A percentile compares a stretch with the other conserved stretches of the same genome.
Conservation (phyloP, 768 basidiomycete genomes). For the Clitopilus hobsonii region DNA sequence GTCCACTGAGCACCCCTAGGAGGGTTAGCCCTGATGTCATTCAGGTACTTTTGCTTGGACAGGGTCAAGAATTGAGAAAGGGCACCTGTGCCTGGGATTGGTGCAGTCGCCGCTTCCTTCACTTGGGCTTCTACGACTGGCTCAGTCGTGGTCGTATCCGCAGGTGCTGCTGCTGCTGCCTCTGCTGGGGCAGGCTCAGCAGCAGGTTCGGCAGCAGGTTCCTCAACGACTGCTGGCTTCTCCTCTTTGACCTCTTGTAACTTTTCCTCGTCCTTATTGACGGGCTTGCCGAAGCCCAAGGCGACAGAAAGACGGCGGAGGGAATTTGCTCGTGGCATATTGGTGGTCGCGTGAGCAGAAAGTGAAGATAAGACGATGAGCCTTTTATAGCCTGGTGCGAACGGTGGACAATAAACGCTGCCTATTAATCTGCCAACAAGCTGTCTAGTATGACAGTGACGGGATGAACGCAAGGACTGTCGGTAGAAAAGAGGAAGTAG, state of each 20-base stretch:
- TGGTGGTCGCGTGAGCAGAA: slow-evolving; percentile 2
- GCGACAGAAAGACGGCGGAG: slow-evolving; percentile 34
- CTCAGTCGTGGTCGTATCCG: neutral
- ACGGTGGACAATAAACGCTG: no score
- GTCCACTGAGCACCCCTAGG: slow-evolving; percentile 64
- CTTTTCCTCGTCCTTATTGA: neutral
- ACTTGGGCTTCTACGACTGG: neutral
- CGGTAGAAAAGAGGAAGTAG: neutral
- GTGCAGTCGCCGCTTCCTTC: neutral
- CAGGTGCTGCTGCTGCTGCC: neutral
- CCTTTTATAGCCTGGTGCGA: slow-evolving; percentile 5
- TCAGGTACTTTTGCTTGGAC: slow-evolving; percentile 3
- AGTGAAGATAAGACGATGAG: slow-evolving; percentile 2
- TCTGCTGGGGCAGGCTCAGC: slow-evolving; percentile 18
- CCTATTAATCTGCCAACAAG: no score
- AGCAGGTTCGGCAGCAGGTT: slow-evolving; percentile 18
- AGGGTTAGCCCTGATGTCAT: slow-evolving; percentile 18
- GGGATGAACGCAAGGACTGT: neutral
- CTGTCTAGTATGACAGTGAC: neutral
- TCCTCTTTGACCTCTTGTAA: slow-evolving; percentile 9
- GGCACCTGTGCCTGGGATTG: neutral
- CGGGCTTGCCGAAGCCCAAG: slow-evolving; percentile 20
- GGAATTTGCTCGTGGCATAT: slow-evolving; percentile 19
- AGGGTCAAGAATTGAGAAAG: neutral
- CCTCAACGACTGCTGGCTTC: slow-evolving; percentile 10